Evolutionary conservation across 805 yeast genomes (phyloP).

Genomic region (Saccharomyces jurei): DNA sequence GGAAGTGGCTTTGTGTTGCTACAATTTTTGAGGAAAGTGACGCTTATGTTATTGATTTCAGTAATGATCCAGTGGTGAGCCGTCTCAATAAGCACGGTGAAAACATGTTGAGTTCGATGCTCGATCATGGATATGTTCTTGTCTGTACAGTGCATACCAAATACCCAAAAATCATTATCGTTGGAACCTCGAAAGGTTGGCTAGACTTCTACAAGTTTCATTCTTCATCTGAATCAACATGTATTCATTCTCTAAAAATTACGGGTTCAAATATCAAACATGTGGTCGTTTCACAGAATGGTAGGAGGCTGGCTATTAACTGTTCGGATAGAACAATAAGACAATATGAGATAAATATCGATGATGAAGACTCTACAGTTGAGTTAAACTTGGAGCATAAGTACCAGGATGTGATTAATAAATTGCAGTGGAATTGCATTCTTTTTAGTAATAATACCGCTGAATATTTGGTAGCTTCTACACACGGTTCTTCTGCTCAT

Average conservation of each 20-base stretch:
- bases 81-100: neutral
- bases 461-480: conserved; percentile 83
- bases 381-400: conserved; percentile 65
- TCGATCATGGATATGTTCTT: conserved; percentile 23
- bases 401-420: conserved; percentile 84
- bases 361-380: conserved; percentile 18
- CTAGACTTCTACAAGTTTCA: conserved; percentile 40
- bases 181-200: conserved; percentile 80
- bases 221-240: conserved; percentile 12
- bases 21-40: conserved; percentile 60
- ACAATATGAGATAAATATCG: conserved; percentile 33
- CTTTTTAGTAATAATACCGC: conserved; percentile 62
- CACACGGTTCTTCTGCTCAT: conserved; percentile 74
- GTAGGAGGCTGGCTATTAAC: conserved; percentile 59
- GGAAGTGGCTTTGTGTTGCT: conserved; percentile 42
- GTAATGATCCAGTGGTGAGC: conserved; percentile 1
- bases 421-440: conserved; percentile 81
- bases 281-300: conserved; percentile 49
- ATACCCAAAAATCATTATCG: conserved; percentile 40
- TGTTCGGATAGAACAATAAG: conserved; percentile 71
- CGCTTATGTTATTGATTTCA: conserved; percentile 21
- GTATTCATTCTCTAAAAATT: conserved; percentile 46
- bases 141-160: conserved; percentile 28
- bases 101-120: neutral
- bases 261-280: conserved; percentile 66